Evolutionary conservation across 2,329 filamentous ascomycete species (phyloP).

Genomic region (Colletotrichum karsti): DNA sequence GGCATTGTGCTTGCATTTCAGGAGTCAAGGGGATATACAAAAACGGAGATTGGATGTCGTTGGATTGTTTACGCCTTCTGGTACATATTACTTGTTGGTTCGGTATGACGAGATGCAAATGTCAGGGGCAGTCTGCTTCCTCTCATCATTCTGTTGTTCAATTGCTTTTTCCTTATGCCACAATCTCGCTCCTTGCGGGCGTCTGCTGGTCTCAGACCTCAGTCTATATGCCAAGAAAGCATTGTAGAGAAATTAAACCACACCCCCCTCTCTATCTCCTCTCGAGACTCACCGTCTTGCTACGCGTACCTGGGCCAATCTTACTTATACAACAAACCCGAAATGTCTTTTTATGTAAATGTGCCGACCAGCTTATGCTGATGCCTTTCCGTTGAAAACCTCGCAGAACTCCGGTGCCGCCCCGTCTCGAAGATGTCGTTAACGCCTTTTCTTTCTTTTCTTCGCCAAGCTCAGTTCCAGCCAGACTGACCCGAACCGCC

Average conservation of each 20-base stretch:
- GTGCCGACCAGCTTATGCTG: background rate
- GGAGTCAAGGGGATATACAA: constrained; percentile 19
- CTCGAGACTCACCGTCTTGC: background rate
- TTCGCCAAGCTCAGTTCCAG: constrained; percentile 50
- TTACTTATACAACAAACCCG: background rate
- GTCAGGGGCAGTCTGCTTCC: no score
- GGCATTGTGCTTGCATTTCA: constrained; percentile 25
- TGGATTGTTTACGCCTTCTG: background rate
- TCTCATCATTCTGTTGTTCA: background rate
- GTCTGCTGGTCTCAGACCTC: background rate
- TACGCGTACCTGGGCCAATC: background rate
- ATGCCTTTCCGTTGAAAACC: background rate
- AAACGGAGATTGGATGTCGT: background rate
- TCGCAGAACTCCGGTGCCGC: constrained; percentile 24
- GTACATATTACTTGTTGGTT: background rate
- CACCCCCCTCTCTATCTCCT: background rate
- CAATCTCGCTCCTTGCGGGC: background rate
- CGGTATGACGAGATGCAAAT: background rate
- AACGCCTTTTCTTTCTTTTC: constrained; percentile 23
- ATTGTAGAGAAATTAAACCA: background rate
- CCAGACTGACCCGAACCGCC: constrained; percentile 60
- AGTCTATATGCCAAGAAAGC: background rate
- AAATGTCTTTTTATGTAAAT: background rate
- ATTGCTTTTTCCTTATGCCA: background rate
- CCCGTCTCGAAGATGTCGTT: constrained; percentile 12